Base-by-base conservation (phyloP, 345 rosid species). In the Citrus sinensis region DNA sequence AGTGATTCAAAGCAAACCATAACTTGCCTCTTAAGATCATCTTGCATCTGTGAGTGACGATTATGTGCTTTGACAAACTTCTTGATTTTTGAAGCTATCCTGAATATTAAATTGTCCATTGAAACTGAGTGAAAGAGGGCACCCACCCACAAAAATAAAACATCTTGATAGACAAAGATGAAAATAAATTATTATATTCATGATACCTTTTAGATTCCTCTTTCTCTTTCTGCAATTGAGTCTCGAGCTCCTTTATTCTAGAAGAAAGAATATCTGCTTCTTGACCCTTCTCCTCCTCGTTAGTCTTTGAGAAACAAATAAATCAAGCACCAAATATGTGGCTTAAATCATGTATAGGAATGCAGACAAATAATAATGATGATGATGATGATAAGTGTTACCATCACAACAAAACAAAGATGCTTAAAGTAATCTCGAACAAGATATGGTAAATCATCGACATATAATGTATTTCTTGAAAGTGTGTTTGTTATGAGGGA, bases 51-150 rank as follows among this genome's bases (percentile, higher is more conserved):
- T 55, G 83, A 76, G 80, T 77, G 81, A 40, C 84, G 93, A 73
- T 87, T 90, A 84, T 94, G 87, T 58, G 87, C 91, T 86, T 86
- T 90, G 78, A 92, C 83, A 76, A 92, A 91, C 84, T 90, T 97
- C 87, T 90, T 93, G 76, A 90, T 85, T 86, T 85, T 94, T 70
- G 92, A 92, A 82, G 83, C 81, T 75, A 85, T 85, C 92, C 99
- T 97, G 89, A 66, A 86, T 75, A 79, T 79, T 69, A 34, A 80
- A 59, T 67, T 66, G 64, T 64, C 70, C 80, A 70, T 39, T 69
- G 64, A 77, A 80, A 74, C 66, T 10, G 61, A 40, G 30, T 83
- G 77, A 83, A 73, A 40, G 80, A 25, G 71, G 30, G 39, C 75
- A 67, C 65, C 76, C 54, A 69, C 73, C 71, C 46, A 77, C 8